These are phyloP conservation scores for Fraxinus velutina DNA, from an alignment of 305 asterid genomes.

Conservation along the genomic window DNA sequence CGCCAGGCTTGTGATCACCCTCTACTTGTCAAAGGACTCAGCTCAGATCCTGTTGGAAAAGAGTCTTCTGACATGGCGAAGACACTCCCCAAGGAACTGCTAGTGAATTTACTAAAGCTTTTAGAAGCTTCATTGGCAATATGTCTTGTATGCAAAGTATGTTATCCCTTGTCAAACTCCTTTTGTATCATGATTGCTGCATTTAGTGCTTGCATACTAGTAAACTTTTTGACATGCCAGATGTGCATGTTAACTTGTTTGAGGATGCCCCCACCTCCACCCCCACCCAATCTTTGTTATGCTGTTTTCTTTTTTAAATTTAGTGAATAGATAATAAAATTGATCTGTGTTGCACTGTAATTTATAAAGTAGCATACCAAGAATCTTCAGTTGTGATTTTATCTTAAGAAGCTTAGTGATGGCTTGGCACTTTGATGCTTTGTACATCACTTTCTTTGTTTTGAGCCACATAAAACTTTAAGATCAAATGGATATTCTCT, in stretches of 20 bases:
- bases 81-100: slow-evolving; percentile 57
- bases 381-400: background rate
- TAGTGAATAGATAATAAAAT: background rate
- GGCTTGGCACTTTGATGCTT: background rate
- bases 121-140: slow-evolving; percentile 67
- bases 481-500: background rate
- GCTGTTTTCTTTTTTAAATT: background rate
- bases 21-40: slow-evolving; percentile 73
- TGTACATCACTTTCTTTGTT: background rate
- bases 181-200: slow-evolving; percentile 17
- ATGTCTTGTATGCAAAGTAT: slow-evolving; percentile 71
- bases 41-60: slow-evolving; percentile 54
- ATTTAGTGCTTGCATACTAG: background rate
- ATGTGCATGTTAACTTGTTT: slow-evolving; percentile 10
- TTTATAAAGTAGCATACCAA: background rate
- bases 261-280: background rate
- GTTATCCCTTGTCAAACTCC: slow-evolving; percentile 27
- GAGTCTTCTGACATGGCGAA: slow-evolving; percentile 62
- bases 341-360: background rate
- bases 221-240: slow-evolving; percentile 3
- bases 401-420: background rate
- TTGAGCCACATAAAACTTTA: background rate
- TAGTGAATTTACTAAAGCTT: slow-evolving; percentile 48
- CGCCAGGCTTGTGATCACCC: slow-evolving; percentile 99
- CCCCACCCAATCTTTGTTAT: background rate